Evolutionary conservation across 2,329 filamentous ascomycete genomes (phyloP), one percentile per base, ranked within the genome.

Genomic region (Cordyceps militaris): DNA sequence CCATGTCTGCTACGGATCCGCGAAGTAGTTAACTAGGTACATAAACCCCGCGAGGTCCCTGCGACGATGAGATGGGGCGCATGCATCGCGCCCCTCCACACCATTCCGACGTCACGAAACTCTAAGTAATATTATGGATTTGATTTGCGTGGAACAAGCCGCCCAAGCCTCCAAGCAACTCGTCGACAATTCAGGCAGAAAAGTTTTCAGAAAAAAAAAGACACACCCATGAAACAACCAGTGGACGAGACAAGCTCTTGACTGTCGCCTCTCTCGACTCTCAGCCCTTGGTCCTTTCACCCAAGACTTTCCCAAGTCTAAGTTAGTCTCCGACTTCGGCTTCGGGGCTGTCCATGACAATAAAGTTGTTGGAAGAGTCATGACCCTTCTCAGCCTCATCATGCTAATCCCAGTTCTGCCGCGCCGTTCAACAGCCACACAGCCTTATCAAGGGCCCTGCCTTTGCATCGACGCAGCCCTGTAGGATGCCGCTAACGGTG

Each of bases 371-470:
- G 11, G 30, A 30, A 47, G 44, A 47, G 44, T 47, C 44, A 47
- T 21, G 38, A 26, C 13, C 13, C 21, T 16, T 36, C 53, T 50
- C 48, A 38, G 56, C 50, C 50, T 47, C 65, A 63, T 56, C 67
- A 65, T 62, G 53, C 51, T 48, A 30, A 48, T 19, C 46, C 46
- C 44, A 13, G 32, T 48, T 48, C 44, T 48, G 26, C 26, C 44
- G 30, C 44, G 19, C 44, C 26, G 21, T 14, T 7, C 14, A n/a
- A 13, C 30, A 49, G 28, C 26, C 32, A 36, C 34, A 5, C 34
- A 36, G 34, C 34, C 34, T n/a, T n/a, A 16, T 38, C n/a, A 16
- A 38, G 19, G 26, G n/a, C 24, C 16, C 3, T 21, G 19, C 38
- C 34, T 32, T 32, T 32, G n/a, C n/a, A 10, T 42, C n/a, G 3